Evolutionary conservation across 305 asterid species (phyloP).

Genomic region (Solanum hybrid): DNA sequence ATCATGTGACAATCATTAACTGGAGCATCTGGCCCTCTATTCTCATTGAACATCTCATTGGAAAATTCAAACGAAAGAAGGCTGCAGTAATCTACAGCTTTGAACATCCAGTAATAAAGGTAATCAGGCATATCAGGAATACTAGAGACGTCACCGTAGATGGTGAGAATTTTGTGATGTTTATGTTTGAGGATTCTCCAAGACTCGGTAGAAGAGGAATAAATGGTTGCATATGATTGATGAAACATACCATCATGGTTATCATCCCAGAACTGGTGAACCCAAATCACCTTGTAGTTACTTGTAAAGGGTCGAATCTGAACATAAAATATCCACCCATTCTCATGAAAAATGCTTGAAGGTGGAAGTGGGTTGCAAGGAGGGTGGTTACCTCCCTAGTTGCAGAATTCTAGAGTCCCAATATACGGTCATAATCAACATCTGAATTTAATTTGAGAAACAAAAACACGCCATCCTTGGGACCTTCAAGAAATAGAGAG

Average conservation of each 20-base stretch:
- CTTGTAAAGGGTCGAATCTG: too few relatives aligned
- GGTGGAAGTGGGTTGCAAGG: neutral
- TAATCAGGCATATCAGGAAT: neutral
- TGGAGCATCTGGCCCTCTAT: neutral
- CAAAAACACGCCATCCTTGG: neutral
- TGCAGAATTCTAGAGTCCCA: neutral
- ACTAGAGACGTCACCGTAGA: neutral
- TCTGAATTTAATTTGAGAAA: neutral
- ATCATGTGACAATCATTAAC: neutral
- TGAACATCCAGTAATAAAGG: neutral
- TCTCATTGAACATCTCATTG: neutral
- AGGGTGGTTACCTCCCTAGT: neutral
- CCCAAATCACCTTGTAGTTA: too few relatives aligned
- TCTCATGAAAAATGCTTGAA: neutral
- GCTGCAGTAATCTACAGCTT: neutral
- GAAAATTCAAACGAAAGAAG: neutral
- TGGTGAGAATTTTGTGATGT: neutral
- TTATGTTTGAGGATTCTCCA: too few relatives aligned
- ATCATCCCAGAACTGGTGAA: too few relatives aligned
- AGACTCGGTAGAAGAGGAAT: too few relatives aligned
- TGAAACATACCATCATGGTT: too few relatives aligned
- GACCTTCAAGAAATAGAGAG: neutral
- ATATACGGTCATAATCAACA: neutral
- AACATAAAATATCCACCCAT: neutral
- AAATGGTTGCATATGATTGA: too few relatives aligned